Base-by-base conservation (phyloP, 768 basidiomycete genomes). In the Roridomyces roridus region DNA sequence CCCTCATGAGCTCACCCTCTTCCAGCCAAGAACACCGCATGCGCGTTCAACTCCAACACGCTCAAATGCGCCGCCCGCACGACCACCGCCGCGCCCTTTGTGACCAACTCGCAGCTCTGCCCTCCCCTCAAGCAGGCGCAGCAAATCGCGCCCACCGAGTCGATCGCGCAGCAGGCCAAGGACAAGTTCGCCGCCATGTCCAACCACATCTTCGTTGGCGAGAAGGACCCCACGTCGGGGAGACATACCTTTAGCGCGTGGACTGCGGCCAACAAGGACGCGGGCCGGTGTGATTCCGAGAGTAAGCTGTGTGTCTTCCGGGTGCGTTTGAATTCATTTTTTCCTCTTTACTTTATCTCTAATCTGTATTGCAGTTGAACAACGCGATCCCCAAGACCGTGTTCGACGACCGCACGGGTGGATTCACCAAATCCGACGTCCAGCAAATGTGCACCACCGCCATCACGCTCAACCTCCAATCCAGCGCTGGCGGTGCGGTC, bases 391-490 rank as follows among this genome's bases (percentile, higher is more conserved):
- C 48, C 36, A 49, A 49, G 40, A 49, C 48, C 48, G 37, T 49
- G 6, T 49, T 49, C 29, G 48, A 49, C 37, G 48, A 49, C 37
- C 48, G 48, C 25, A 20, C 48, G 10, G 48, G 48, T 39, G 37
- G 36, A 23, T 49, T 40, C 29, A 49, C 48, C 3, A 11, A 26
- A 4, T 40, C 48, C 36, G 48, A 49, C 37, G 37, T 49, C 25
- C 36, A 49, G 48, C 48, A 49, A 40, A 49, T 49, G 37, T 49
- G 48, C 36, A 49, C 48, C 37, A 49, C 48, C 5, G 48, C 48
- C 25, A 49, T 49, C 23, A 49, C 48, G 36, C 48, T 49, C 37
- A 49, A 49, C 48, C 25, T 49, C 48, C 24, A 49, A 40, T 10
- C 21, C n/a, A 39, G 23, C 34, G 31, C 46, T 37, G n/a, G 18